Evolutionary conservation across 768 basidiomycete genomes (phyloP), one percentile per base, ranked within the genome.

Genomic region (Lanmaoa pseudosensibilis): DNA sequence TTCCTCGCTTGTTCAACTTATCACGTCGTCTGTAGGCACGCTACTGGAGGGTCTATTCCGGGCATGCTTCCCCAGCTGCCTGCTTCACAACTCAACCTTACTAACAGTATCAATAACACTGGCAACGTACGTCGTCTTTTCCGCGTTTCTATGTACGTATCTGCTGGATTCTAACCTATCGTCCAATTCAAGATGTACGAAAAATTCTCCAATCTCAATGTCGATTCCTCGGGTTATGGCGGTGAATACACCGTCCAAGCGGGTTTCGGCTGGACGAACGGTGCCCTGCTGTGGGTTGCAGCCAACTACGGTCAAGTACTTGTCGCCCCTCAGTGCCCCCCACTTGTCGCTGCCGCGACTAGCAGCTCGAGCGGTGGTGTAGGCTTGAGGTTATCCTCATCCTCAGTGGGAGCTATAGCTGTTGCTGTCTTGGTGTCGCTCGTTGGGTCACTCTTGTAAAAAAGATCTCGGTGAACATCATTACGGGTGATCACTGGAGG

Each of bases 221-320:
- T 94, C 33, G 87, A 91, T 71, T 87, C 85, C 3, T 86, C 88
- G 3, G 92, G 92, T 6, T 74, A 75, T 13, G 92, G 91, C 8
- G 92, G 92, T 25, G 92, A 94, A 76, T 96, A 97, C 63, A 88
- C 85, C 3, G 93, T 94, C 4, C 90, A 93, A 73, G 84, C 82
- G 15, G 90, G 91, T 21, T 93, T 93, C 65, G 90, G 92, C 18
- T 94, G 92, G 92, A 92, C 90, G 40, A 93, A 94, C 63, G 91
- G 91, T 19, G 90, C 86, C 10, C 67, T 84, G 51, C 79, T 93
- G 38, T 92, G 88, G 86, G 75, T 88, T 21, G 85, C 89, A 19
- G 82, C 80, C 59, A 80, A 76, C 44, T 91, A 86, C 63, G 90
- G 89, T 0, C 47, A 75, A 2, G 68, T 81, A 13, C 77, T 94